Conservation (phyloP, 139 green algal genomes). For the Coelastrella sp. region DNA sequence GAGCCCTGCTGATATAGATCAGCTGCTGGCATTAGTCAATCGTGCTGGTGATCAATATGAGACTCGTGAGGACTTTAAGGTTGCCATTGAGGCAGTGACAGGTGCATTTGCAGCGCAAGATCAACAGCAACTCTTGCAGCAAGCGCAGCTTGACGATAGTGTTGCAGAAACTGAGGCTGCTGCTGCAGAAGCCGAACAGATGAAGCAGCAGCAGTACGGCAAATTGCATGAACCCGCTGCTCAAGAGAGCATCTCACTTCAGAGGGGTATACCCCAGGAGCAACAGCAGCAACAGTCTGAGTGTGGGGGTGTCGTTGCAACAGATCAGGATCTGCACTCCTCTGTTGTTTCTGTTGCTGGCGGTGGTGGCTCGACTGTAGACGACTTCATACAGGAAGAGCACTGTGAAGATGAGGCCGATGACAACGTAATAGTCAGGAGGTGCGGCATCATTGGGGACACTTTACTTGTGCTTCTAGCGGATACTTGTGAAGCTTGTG, state of each 20-base stretch:
- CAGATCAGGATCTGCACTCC: background rate
- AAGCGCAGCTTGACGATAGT: background rate
- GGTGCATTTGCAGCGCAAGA: background rate
- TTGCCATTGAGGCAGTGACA: background rate
- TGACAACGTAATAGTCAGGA: background rate
- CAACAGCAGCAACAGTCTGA: background rate
- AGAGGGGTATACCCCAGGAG: background rate
- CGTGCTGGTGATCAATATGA: background rate
- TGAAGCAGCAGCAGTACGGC: conserved; percentile 1
- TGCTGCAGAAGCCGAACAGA: background rate
- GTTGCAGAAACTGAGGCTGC: background rate
- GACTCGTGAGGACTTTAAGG: background rate
- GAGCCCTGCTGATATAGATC: background rate
- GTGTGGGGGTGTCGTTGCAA: background rate
- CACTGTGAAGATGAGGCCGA: background rate
- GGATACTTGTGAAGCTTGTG: too few species aligned
- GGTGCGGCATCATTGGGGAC: background rate
- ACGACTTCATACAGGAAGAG: background rate
- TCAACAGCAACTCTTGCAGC: background rate
- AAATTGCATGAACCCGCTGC: too few species aligned
- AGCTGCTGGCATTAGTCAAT: background rate
- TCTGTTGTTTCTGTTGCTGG: background rate
- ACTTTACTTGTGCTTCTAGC: background rate
- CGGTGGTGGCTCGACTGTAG: background rate
- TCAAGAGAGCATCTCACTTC: background rate